Evolutionary conservation across 2,329 filamentous ascomycete genomes (phyloP).

Genomic region (Sporothrix euskadiensis): DNA sequence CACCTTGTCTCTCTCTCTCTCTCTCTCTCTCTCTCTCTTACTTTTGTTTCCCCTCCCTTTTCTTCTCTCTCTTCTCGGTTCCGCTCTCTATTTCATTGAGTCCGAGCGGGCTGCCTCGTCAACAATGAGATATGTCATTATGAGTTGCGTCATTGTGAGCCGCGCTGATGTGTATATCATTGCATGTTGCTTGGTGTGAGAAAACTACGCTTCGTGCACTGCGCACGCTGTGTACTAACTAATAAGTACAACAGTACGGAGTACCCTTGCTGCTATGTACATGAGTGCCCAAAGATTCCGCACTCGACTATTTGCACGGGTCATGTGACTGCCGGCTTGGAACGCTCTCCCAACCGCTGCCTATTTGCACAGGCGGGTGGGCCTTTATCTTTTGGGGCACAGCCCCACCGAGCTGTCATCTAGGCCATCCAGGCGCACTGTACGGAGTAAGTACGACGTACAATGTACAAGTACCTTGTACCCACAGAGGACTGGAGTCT

Average conservation of each 20-base stretch:
- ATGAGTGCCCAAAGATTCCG: background rate
- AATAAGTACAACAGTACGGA: background rate
- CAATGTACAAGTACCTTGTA: background rate
- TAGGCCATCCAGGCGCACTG: background rate
- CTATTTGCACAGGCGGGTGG: constrained; percentile 1
- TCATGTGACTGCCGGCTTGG: background rate
- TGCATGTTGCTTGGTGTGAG: background rate
- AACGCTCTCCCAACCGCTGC: background rate
- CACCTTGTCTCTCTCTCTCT: background rate
- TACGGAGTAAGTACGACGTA: too few relatives aligned
- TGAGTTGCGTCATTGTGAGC: background rate
- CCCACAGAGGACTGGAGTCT: background rate
- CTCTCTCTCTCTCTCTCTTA: too few relatives aligned
- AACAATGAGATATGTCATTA: background rate
- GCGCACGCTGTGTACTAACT: too few relatives aligned
- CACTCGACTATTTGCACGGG: background rate
- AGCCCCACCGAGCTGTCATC: background rate
- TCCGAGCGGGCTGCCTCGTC: background rate
- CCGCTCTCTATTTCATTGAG: background rate
- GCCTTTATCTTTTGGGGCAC: background rate
- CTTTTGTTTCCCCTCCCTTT: too few relatives aligned
- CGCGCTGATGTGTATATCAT: background rate
- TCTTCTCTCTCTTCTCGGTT: background rate
- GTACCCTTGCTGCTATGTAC: background rate
- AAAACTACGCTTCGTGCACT: too few relatives aligned